Base-by-base conservation (phyloP, 1,284 basidiomycete species). In the Pseudozyma hubeiensis region DNA sequence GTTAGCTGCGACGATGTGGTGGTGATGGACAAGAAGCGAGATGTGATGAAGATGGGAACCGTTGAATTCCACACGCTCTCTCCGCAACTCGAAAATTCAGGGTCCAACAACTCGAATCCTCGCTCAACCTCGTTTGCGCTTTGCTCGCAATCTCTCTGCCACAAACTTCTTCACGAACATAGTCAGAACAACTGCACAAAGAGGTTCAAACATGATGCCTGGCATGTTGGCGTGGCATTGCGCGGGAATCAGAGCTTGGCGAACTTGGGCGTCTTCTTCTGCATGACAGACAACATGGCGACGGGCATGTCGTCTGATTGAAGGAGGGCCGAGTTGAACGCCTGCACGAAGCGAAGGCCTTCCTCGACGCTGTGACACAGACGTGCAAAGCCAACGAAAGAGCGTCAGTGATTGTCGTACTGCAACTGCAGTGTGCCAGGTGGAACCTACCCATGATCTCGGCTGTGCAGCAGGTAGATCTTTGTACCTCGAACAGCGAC, bases 401-500 rank as follows among this genome's bases (percentile, higher is more conserved):
- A n/a, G 9, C 7, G 35, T 50, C 29, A 64, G 49, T 39, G 31
- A 34, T 4, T 16, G 29, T 1, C 16, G 5, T 11, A 11, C 5
- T 40, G 24, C 1, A 13, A 24, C 31, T 14, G 16, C 10, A 39
- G 13, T 41, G 44, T 44, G 6, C 4, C 3, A 55, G 1, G 9
- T 41, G 17, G 11, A 5, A 63, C 67, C 37, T 64, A 75, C 68
- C 53, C 87, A 80, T 94, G 91, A 84, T 95, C 92, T 67, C 92
- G 85, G 1, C 92, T 87, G 85, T 94, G 92, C 56, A 87, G 86
- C 65, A 89, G 78, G 3, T 95, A 85, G 64, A 89, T 90, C 87
- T 97, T 97, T n/a, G 93, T 92, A 2, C 91, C 90, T 0, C 88
- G 78, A 0, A 93, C 90, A 0, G 93, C 94, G 0, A 97, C 86